Conservation (phyloP, 1,284 basidiomycete species). For the Puccinia triticina region DNA sequence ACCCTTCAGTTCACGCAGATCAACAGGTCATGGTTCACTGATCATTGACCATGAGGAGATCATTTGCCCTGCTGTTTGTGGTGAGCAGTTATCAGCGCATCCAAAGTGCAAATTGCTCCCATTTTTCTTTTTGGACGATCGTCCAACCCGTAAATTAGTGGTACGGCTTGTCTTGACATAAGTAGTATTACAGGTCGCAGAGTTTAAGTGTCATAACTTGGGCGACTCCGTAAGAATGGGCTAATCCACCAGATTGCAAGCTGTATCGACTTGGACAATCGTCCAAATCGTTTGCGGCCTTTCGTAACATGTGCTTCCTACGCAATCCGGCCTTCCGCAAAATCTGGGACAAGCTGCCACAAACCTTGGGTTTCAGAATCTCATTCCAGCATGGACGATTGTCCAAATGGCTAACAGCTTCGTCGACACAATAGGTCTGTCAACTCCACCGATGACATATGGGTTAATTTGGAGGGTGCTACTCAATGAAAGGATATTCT, state of each 20-base stretch:
- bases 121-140: background rate
- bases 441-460: too few relatives aligned
- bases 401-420: background rate
- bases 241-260: background rate
- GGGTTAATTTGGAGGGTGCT: too few relatives aligned
- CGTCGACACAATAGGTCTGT: too few relatives aligned
- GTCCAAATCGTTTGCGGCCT: background rate
- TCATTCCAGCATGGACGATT: background rate
- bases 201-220: too few relatives aligned
- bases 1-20: background rate
- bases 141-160: background rate
- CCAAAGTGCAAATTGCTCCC: too few relatives aligned
- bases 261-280: background rate
- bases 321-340: too few relatives aligned
- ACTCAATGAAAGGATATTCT: too few relatives aligned
- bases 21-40: background rate
- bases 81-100: too few relatives aligned
- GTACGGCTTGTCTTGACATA: background rate
- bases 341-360: too few relatives aligned
- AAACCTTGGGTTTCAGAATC: too few relatives aligned
- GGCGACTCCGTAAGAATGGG: background rate
- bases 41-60: background rate
- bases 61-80: background rate
- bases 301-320: too few relatives aligned
- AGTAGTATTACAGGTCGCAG: too few relatives aligned